Base-by-base conservation (phyloP, 208 protist species). In the Lotmaria passim region DNA sequence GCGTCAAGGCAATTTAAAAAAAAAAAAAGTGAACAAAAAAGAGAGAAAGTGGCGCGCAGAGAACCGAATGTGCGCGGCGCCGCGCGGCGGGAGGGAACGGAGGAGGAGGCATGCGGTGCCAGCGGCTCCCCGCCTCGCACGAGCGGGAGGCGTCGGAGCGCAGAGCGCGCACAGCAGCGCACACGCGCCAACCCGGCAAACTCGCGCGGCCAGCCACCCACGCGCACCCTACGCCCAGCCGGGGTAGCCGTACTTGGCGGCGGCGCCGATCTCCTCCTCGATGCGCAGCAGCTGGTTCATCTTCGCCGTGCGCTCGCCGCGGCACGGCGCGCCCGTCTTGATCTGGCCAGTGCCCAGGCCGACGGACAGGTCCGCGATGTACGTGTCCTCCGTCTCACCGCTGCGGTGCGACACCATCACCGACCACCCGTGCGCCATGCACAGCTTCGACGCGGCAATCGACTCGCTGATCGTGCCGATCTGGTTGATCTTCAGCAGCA, bases 401-500 rank as follows among this genome's bases (percentile, higher is more conserved):
- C 92, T 98, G 67, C 98, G 88, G 84, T 99, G 98, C 10, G 93
- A 98, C 36, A 95, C 90, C 81, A 97, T 94, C 38, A 95, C 87
- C 14, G 80, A 85, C 86, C 86, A 93, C 58, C 87, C 91, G 48
- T 88, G 86, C 50, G 67, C 39, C 60, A 91, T 78, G 47, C 95
- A 89, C 34, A 99, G 68, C 44, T 89, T 87, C 30, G 92, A 83
- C n/a, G 98, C 97, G n/a, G 97, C 80, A 58, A 99, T 99, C 44
- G 94, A 77, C 83, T 99, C 99, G 30, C 93, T 96, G 59, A 99
- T 86, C 58, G 97, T 94, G 67, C 98, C 99, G 73, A 99, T 99
- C 89, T 99, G 99, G 85, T 99, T 99, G 58, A 99, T 96, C 86
- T 99, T 99, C 56, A 99, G 93, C 14, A 99, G 93, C 30, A 99